A percentile compares a stretch with the other conserved stretches of the same genome.
Evolutionary conservation across 495 filamentous ascomycete species (phyloP).

Genomic region (Physcia stellaris): DNA sequence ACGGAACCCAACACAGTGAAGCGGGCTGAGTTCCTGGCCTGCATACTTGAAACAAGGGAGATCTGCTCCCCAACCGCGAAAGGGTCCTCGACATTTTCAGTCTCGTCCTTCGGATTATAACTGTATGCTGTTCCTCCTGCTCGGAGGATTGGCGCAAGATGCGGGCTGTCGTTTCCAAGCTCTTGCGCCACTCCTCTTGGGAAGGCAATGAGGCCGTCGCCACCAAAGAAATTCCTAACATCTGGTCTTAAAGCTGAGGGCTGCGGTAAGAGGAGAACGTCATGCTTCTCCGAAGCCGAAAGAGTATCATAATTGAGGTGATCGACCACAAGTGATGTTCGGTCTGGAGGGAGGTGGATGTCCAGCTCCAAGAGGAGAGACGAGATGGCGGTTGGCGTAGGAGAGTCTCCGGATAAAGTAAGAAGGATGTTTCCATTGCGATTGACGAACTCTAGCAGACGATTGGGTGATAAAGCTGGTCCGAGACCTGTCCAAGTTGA

Average conservation of each 20-base stretch:
- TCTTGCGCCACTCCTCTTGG: conserved; percentile 67
- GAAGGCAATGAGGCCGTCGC: conserved; percentile 60
- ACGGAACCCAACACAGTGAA: conserved; percentile 75
- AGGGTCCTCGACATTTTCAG: conserved; percentile 58
- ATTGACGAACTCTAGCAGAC: conserved; percentile 84
- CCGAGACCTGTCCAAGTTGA: conserved; percentile 52
- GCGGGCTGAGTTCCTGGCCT: conserved; percentile 85
- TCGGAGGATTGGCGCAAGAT: conserved; percentile 67
- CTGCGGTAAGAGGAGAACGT: conserved; percentile 65
- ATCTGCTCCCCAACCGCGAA: conserved; percentile 76
- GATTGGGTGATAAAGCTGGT: conserved; percentile 70
- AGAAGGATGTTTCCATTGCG: conserved; percentile 84
- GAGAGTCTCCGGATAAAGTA: conserved; percentile 59
- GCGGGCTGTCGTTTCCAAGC: conserved; percentile 57
- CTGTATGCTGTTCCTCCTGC: conserved; percentile 76
- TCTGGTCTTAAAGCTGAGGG: conserved; percentile 48
- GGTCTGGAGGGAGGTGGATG: conserved; percentile 76
- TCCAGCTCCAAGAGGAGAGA: conserved; percentile 85
- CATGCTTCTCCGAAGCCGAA: conserved; percentile 68
- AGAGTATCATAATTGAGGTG: conserved; percentile 85
- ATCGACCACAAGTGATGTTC: conserved; percentile 71
- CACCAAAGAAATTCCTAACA: conserved; percentile 68
- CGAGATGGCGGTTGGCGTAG: conserved; percentile 63
- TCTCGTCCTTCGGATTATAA: conserved; percentile 88
- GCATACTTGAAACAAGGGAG: conserved; percentile 65